Conservation (phyloP, 2,329 filamentous ascomycete genomes). For the Neurospora crassa region DNA sequence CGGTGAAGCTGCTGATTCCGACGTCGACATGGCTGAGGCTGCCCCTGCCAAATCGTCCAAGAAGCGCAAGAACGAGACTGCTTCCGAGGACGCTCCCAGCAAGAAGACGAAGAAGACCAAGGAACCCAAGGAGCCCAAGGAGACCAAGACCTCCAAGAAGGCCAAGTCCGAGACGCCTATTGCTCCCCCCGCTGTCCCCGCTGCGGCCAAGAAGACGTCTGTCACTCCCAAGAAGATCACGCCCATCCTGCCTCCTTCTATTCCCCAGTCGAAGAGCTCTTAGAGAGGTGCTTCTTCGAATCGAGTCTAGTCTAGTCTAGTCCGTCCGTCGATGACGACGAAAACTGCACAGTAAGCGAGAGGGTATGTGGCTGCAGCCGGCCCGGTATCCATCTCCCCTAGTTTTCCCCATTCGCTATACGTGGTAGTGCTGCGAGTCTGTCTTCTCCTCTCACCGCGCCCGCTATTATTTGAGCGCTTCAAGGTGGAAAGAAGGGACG, state of each 20-base stretch:
- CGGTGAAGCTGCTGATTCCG: slow-evolving; percentile 28
- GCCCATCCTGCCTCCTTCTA: slow-evolving; percentile 16
- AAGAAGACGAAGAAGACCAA: slow-evolving; percentile 23
- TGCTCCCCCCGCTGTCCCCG: slow-evolving; percentile 9
- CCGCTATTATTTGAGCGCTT: not conserved
- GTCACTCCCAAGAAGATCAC: slow-evolving; percentile 16
- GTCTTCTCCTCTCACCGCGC: not conserved
- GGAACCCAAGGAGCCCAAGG: slow-evolving; percentile 6
- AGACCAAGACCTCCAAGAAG: slow-evolving; percentile 2
- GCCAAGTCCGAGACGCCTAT: slow-evolving; percentile 13
- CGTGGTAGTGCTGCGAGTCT: not conserved
- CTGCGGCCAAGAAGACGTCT: slow-evolving; percentile 9
- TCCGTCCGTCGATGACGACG: not conserved
- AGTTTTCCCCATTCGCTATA: no score
- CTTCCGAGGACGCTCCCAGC: slow-evolving; percentile 12
- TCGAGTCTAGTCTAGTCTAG: not conserved
- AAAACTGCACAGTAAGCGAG: not conserved
- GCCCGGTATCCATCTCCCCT: no score
- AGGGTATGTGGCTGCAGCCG: not conserved
- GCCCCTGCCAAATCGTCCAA: slow-evolving; percentile 17
- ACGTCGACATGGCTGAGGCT: slow-evolving; percentile 35
- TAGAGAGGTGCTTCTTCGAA: slow-evolving; percentile 11
- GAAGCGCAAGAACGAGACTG: slow-evolving; percentile 31
- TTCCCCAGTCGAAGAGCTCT: slow-evolving; percentile 14
- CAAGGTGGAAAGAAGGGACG: not conserved